These are phyloP conservation scores for Psidium guajava DNA, from an alignment of 345 rosid genomes.

Conservation along the genomic window DNA sequence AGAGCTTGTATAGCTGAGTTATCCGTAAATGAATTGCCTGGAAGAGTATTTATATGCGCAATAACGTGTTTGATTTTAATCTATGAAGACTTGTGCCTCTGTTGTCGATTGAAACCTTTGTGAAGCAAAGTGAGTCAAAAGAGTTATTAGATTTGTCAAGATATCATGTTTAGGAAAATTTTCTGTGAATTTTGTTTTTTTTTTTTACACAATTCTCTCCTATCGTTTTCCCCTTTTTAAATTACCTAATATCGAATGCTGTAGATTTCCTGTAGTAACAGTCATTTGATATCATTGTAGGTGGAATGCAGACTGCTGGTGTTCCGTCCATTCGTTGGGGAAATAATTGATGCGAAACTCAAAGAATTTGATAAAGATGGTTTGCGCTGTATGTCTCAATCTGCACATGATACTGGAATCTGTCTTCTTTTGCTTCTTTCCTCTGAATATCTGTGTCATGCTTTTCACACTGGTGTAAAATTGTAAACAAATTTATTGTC, in stretches of 20 bases:
- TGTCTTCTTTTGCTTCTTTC: not conserved
- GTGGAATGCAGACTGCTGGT: conserved; percentile 61
- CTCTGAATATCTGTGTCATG: not conserved
- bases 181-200: not conserved
- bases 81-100: not conserved
- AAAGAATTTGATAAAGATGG: conserved; percentile 65
- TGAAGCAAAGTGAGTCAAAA: not conserved
- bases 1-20: not conserved
- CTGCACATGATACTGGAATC: not conserved
- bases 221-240: not conserved
- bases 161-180: not conserved
- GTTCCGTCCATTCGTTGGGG: conserved; percentile 90
- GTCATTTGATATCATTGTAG: conserved; percentile 21
- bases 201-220: not conserved
- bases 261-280: not conserved
- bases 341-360: conserved; percentile 61
- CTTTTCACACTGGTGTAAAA: not conserved
- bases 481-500: not conserved
- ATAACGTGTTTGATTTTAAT: not conserved
- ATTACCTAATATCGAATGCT: not conserved
- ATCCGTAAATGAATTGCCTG: not conserved
- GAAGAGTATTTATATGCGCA: not conserved
- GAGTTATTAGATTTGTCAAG: not conserved
- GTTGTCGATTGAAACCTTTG: not conserved
- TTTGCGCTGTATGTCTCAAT: conserved; percentile 55